Percentiles rank a stretch among this genome's conserved stretches.
These are phyloP conservation scores for Fagopyrum homotropicum DNA, from an alignment of 148 eudicot species.

Conservation along the genomic window DNA sequence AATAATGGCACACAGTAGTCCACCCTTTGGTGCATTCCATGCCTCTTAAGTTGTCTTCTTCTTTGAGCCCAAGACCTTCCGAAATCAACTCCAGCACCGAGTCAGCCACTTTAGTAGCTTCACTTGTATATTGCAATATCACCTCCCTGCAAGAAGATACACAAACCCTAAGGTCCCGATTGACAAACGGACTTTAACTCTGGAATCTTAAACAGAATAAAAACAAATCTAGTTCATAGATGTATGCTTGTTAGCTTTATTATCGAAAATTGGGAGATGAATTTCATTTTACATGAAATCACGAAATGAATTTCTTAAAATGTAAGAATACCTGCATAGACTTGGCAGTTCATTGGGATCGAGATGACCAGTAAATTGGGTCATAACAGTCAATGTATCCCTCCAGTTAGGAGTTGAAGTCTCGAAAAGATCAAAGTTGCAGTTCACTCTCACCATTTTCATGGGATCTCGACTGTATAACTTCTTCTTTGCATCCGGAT, in stretches of 20 bases:
- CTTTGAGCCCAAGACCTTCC: neutral
- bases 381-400: neutral
- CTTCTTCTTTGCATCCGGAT: too few species aligned
- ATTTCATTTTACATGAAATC: too few species aligned
- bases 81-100: neutral
- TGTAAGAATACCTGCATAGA: conserved; percentile 2
- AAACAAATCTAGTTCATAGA: too few species aligned
- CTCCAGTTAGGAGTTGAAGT: conserved; percentile 1
- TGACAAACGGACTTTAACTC: too few species aligned
- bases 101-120: neutral
- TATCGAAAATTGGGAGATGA: too few species aligned
- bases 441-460: too few species aligned
- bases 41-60: neutral
- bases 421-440: neutral
- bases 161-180: too few species aligned
- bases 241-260: too few species aligned
- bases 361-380: neutral
- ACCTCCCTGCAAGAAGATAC: conserved; percentile 9
- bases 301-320: too few species aligned
- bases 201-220: too few species aligned
- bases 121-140: neutral
- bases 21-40: conserved; percentile 9
- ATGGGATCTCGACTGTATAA: too few species aligned
- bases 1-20: conserved; percentile 6
- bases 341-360: neutral